A percentile compares a stretch with the other conserved stretches of the same genome.
These are phyloP conservation scores for Diaporthe eres DNA, from an alignment of 2,329 filamentous ascomycete species.

Conservation along the genomic window DNA sequence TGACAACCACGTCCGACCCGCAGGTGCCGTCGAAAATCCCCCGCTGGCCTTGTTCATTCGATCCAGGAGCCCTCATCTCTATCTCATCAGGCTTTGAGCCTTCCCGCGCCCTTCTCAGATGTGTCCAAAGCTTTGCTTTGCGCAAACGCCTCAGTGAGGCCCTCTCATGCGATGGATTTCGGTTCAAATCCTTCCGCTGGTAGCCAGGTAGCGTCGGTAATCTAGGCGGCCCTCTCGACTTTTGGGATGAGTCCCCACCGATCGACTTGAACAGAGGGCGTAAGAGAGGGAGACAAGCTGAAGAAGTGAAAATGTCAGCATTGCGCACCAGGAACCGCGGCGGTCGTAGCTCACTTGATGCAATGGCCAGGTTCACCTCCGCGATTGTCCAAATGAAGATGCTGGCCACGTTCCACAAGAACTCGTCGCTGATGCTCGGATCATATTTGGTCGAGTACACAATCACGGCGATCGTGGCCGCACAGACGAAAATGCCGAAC, in stretches of 20 bases:
- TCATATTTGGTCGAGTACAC: constrained; percentile 14
- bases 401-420: not conserved
- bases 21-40: constrained; percentile 1
- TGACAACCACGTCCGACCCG: not conserved
- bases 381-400: constrained; percentile 19
- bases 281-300: constrained; percentile 17
- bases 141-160: not conserved
- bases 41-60: not conserved
- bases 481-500: constrained; percentile 11
- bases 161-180: not conserved
- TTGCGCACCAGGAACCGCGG: no score
- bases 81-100: not conserved
- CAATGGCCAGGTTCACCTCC: constrained; percentile 15
- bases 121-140: not conserved
- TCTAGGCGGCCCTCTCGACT: constrained; percentile 10
- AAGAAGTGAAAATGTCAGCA: not conserved
- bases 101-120: not conserved
- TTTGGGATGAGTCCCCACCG: not conserved
- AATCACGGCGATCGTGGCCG: constrained; percentile 7
- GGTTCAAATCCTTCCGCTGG: not conserved
- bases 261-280: constrained; percentile 16
- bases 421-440: not conserved
- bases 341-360: constrained; percentile 5
- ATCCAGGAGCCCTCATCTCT: not conserved
- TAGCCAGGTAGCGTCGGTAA: constrained; percentile 6